Percentiles rank a stretch among this genome's conserved stretches.
phyloP scores from a whole-genome alignment of 2,329 filamentous ascomycete genomes.

The Penicillium griseofulvum region DNA sequence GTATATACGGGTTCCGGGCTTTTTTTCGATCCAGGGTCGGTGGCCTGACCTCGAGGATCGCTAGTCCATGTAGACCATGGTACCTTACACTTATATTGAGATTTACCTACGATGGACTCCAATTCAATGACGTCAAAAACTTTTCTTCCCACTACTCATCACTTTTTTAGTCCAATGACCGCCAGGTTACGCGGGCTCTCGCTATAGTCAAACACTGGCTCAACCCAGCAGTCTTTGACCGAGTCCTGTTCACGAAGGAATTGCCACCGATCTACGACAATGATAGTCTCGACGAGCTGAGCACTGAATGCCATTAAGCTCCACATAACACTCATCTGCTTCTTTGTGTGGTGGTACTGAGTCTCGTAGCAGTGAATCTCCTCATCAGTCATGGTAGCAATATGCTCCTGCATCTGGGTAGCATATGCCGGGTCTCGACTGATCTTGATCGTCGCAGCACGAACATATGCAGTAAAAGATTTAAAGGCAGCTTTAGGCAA shows the following conservation, averaged over 20 bases:
- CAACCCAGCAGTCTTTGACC: conserved; percentile 79
- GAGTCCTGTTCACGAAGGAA: conserved; percentile 78
- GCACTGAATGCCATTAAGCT: conserved; percentile 95
- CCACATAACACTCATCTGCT: conserved; percentile 85
- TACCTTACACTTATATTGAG: no score
- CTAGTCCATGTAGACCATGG: no score
- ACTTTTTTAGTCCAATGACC: conserved; percentile 82
- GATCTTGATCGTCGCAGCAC: conserved; percentile 76
- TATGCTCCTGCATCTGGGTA: conserved; percentile 61
- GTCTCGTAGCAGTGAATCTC: conserved; percentile 70
- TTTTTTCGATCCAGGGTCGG: no score
- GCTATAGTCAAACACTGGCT: conserved; percentile 85
- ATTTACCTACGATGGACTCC: no score
- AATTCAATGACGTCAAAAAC: no score
- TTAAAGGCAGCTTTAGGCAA: conserved; percentile 76
- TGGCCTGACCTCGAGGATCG: no score
- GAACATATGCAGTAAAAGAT: conserved; percentile 73
- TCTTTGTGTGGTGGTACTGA: conserved; percentile 64
- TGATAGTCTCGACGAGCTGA: conserved; percentile 82
- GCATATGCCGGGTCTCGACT: conserved; percentile 59
- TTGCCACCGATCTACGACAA: conserved; percentile 86
- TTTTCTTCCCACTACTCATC: conserved; percentile 6
- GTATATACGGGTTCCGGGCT: no score
- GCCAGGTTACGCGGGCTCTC: conserved; percentile 87
- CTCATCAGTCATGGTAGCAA: conserved; percentile 68